These are phyloP conservation scores for Viridothelium virens DNA, from an alignment of 495 filamentous ascomycete genomes.

Conservation along the genomic window DNA sequence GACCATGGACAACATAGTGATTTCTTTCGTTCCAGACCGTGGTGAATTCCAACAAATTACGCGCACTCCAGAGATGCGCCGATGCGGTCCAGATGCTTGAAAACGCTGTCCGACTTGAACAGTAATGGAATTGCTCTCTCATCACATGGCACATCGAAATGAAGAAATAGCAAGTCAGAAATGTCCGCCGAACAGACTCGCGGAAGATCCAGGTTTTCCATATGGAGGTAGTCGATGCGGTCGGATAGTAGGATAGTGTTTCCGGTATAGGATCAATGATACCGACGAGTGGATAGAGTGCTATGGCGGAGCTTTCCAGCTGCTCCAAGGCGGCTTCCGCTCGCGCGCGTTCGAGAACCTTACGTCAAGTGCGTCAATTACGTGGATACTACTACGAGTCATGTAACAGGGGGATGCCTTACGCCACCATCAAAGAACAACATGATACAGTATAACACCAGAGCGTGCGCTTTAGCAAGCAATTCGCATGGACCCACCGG, in stretches of 20 bases:
- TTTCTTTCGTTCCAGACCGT: slow-evolving; percentile 42
- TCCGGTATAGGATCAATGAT: not conserved
- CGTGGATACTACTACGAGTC: not conserved
- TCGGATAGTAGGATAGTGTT: not conserved
- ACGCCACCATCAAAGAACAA: slow-evolving; percentile 17
- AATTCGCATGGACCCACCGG: slow-evolving; percentile 29
- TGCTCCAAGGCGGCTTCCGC: not conserved
- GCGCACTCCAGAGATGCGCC: slow-evolving; percentile 43
- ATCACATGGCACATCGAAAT: slow-evolving; percentile 36
- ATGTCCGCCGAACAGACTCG: slow-evolving; percentile 44
- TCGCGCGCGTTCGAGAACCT: slow-evolving; percentile 19
- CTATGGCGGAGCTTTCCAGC: not conserved
- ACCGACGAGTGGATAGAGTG: not conserved
- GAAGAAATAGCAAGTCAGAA: slow-evolving; percentile 39
- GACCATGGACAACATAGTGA: slow-evolving; percentile 39
- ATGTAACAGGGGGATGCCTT: not conserved
- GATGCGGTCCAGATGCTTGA: slow-evolving; percentile 26
- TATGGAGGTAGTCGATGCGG: slow-evolving; percentile 19
- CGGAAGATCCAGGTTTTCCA: slow-evolving; percentile 42
- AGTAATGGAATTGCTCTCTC: slow-evolving; percentile 35
- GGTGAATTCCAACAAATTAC: slow-evolving; percentile 40
- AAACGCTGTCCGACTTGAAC: slow-evolving; percentile 32
- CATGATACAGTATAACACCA: slow-evolving; percentile 24
- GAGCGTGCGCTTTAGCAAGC: slow-evolving; percentile 33
- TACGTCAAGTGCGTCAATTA: not conserved